These are phyloP conservation scores for Albophoma yamanashiensis DNA, from an alignment of 2,329 filamentous ascomycete genomes.

Conservation along the genomic window DNA sequence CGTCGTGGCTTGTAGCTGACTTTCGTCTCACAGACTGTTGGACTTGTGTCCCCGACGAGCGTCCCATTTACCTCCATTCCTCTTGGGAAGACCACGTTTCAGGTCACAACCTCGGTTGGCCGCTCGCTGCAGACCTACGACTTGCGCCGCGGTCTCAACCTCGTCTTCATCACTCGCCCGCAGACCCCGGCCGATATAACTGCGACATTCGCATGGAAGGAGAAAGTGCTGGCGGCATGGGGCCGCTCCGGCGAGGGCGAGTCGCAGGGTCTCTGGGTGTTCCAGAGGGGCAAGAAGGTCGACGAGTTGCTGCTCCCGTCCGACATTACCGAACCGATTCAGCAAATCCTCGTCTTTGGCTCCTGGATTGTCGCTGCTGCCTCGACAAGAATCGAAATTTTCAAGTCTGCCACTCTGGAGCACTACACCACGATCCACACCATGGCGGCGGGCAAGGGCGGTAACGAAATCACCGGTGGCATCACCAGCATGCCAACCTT, in stretches of 20 bases:
- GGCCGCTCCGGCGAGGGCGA: conserved; percentile 46
- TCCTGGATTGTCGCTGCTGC: conserved; percentile 83
- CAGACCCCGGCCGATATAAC: conserved; percentile 82
- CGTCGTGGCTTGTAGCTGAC: neutral
- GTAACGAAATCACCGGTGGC: conserved; percentile 63
- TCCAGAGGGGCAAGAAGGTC: conserved; percentile 80
- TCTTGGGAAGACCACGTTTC: conserved; percentile 88
- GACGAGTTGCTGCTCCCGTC: conserved; percentile 60
- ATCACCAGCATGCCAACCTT: conserved; percentile 88
- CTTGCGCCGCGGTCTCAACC: conserved; percentile 75
- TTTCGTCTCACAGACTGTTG: conserved; percentile 57
- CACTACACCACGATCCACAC: conserved; percentile 80
- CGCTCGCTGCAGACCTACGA: conserved; percentile 92
- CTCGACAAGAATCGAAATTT: conserved; percentile 69
- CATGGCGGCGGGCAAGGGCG: conserved; percentile 42
- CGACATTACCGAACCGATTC: conserved; percentile 59
- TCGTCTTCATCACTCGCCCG: conserved; percentile 87
- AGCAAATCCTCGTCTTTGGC: conserved; percentile 72
- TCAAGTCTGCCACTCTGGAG: conserved; percentile 73
- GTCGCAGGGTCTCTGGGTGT: conserved; percentile 71
- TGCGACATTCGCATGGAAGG: conserved; percentile 78
- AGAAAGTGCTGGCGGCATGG: conserved; percentile 84
- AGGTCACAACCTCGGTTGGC: conserved; percentile 92
- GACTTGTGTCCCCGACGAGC: conserved; percentile 79
- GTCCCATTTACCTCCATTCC: conserved; percentile 87